Percentiles rank a stretch among this genome's conserved stretches.
phyloP scores from a whole-genome alignment of 768 basidiomycete genomes.

The Russula emetica region DNA sequence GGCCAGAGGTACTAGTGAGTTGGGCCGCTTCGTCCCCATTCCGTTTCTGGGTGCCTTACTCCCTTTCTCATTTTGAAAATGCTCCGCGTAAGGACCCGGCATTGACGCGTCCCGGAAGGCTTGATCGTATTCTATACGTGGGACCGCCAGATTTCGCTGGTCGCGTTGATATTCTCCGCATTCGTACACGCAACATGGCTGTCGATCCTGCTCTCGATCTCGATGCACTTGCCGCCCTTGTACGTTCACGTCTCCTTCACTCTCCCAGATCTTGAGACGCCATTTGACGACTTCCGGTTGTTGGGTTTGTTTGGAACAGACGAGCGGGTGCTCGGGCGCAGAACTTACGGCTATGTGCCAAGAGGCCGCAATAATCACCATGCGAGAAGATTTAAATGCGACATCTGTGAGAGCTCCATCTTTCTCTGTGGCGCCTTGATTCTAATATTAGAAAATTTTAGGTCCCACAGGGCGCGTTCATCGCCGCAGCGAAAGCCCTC shows the following conservation, averaged over 20 bases:
- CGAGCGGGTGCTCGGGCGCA: constrained; percentile 93
- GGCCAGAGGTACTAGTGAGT: constrained; percentile 63
- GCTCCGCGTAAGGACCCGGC: constrained; percentile 71
- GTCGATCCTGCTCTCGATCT: constrained; percentile 68
- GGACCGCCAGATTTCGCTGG: constrained; percentile 82
- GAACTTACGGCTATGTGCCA: constrained; percentile 91
- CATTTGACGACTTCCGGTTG: neutral
- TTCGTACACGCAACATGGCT: constrained; percentile 76
- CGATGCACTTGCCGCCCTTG: constrained; percentile 62
- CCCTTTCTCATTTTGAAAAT: neutral
- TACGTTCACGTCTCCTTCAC: constrained; percentile 34
- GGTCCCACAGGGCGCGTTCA: constrained; percentile 73
- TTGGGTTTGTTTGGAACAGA: constrained; percentile 44
- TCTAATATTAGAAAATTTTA: constrained; percentile 32
- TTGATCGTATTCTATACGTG: constrained; percentile 92
- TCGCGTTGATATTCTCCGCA: constrained; percentile 78
- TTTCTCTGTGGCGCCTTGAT: neutral
- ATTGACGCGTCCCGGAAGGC: constrained; percentile 87
- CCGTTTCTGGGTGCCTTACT: neutral
- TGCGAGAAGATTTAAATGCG: constrained; percentile 82
- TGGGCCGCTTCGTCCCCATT: constrained; percentile 29
- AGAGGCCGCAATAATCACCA: constrained; percentile 89
- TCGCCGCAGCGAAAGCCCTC: constrained; percentile 64
- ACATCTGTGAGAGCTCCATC: constrained; percentile 51
- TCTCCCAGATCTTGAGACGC: neutral